phyloP scores from a whole-genome alignment of 768 basidiomycete genomes.

The Pleurotus giganteus region DNA sequence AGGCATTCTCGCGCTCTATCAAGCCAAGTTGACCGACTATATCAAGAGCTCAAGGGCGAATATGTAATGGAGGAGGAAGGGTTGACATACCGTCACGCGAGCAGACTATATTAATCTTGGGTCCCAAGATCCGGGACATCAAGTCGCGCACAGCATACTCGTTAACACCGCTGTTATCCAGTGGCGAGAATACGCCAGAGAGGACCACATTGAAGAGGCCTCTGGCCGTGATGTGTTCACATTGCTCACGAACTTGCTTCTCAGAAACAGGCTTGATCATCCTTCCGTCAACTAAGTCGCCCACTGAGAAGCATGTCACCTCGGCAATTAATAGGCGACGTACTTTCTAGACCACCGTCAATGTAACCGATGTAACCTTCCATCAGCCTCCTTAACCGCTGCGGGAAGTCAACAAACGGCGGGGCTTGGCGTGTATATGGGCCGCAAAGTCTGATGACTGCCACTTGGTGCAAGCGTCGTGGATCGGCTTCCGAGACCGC shows the following conservation, averaged over 20 bases:
- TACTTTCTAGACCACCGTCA: slow-evolving; percentile 41
- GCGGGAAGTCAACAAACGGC: slow-evolving; percentile 40
- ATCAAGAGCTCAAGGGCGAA: not conserved
- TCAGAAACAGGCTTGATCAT: slow-evolving; percentile 34
- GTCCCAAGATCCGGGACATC: slow-evolving; percentile 30
- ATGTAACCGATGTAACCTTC: slow-evolving; percentile 31
- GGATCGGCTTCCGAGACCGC: slow-evolving; percentile 59
- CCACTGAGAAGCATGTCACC: not conserved
- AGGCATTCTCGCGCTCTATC: slow-evolving; percentile 64
- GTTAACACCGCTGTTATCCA: slow-evolving; percentile 28
- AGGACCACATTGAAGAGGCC: slow-evolving; percentile 27
- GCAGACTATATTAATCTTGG: slow-evolving; percentile 45
- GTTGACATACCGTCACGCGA: slow-evolving; percentile 41
- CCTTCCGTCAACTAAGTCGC: slow-evolving; percentile 25
- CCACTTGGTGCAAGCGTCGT: slow-evolving; percentile 53
- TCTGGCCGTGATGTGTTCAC: slow-evolving; percentile 28
- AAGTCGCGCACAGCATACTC: slow-evolving; percentile 31
- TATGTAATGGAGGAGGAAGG: not conserved
- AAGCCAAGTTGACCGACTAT: slow-evolving; percentile 57
- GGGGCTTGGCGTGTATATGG: slow-evolving; percentile 59
- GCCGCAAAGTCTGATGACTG: slow-evolving; percentile 61
- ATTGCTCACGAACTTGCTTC: slow-evolving; percentile 44
- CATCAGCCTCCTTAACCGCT: slow-evolving; percentile 25
- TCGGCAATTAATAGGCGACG: slow-evolving; percentile 14
- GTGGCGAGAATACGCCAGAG: slow-evolving; percentile 30